phyloP scores from a whole-genome alignment of 495 filamentous ascomycete species.

The Lasiosphaeriaceae sp. region DNA sequence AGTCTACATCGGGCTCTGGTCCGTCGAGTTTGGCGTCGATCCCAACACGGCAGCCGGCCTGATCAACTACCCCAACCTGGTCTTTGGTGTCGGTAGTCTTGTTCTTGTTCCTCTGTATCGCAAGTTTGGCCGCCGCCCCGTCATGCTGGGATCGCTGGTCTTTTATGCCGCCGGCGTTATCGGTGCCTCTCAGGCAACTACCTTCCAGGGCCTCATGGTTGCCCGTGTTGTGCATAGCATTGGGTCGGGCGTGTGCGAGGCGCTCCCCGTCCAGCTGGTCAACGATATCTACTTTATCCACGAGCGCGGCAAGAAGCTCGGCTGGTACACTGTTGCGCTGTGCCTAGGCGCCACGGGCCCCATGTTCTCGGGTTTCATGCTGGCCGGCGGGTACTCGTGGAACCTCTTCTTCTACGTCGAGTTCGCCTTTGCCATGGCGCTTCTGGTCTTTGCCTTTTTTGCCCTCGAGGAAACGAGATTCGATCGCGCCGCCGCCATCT shows the following conservation, averaged over 20 bases:
- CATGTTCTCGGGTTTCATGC: constrained; percentile 38
- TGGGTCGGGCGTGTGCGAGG: constrained; percentile 56
- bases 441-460: constrained; percentile 46
- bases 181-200: constrained; percentile 21
- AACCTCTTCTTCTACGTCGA: constrained; percentile 50
- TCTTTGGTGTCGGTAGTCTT: constrained; percentile 53
- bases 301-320: constrained; percentile 62
- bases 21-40: constrained; percentile 48
- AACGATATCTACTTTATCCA: constrained; percentile 65
- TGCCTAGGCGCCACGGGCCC: constrained; percentile 32
- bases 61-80: constrained; percentile 56
- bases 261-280: constrained; percentile 59
- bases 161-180: constrained; percentile 23
- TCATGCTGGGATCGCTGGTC: constrained; percentile 49
- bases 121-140: constrained; percentile 54
- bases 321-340: constrained; percentile 47
- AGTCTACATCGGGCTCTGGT: constrained; percentile 53
- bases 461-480: constrained; percentile 54
- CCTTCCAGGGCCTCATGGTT: constrained; percentile 50
- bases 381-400: constrained; percentile 31
- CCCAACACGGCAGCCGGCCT: constrained; percentile 48
- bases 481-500: constrained; percentile 18
- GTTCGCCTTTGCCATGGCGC: constrained; percentile 42
- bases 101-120: constrained; percentile 54
- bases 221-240: constrained; percentile 59